A percentile compares a stretch with the other conserved stretches of the same genome.
Conservation (phyloP, 2,329 filamentous ascomycete genomes). For the Colletotrichum lupini region DNA sequence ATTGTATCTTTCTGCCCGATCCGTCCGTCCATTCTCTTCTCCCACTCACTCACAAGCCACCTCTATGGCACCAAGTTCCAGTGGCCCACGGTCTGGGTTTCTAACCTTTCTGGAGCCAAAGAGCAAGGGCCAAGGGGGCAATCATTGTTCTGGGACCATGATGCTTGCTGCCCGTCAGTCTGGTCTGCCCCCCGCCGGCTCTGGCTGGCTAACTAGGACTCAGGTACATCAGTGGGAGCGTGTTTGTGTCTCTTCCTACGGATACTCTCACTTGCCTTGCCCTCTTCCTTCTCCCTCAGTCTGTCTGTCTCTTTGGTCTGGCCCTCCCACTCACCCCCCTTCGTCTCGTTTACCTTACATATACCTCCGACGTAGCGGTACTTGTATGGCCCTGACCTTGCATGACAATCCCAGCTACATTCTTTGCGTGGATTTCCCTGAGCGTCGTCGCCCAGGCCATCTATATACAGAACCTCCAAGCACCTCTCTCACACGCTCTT, state of each 20-base stretch:
- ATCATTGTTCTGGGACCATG: slow-evolving; percentile 8
- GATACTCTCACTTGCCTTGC: not conserved
- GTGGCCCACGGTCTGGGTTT: not conserved
- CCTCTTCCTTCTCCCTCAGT: not conserved
- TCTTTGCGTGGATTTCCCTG: slow-evolving; percentile 17
- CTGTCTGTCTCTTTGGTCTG: not conserved
- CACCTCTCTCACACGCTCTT: not conserved
- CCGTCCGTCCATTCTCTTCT: not conserved
- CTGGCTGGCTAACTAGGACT: not conserved
- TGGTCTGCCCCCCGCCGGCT: slow-evolving; percentile 2
- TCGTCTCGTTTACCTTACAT: slow-evolving; percentile 1
- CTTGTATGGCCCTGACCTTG: slow-evolving; percentile 17
- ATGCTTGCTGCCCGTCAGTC: slow-evolving; percentile 19
- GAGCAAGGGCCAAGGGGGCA: slow-evolving; percentile 14
- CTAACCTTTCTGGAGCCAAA: not conserved
- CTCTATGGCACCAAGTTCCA: not conserved
- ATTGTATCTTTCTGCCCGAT: slow-evolving; percentile 23
- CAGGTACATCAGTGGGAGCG: not conserved
- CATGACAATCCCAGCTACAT: slow-evolving; percentile 14
- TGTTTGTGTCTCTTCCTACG: not conserved
- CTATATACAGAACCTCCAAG: slow-evolving; percentile 26
- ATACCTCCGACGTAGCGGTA: slow-evolving; percentile 20
- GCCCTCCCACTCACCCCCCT: not conserved
- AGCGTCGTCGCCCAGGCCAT: slow-evolving; percentile 10
- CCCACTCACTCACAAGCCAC: not conserved